Conservation (phyloP, 306 rosid species). For the Macrotyloma uniflorum region DNA sequence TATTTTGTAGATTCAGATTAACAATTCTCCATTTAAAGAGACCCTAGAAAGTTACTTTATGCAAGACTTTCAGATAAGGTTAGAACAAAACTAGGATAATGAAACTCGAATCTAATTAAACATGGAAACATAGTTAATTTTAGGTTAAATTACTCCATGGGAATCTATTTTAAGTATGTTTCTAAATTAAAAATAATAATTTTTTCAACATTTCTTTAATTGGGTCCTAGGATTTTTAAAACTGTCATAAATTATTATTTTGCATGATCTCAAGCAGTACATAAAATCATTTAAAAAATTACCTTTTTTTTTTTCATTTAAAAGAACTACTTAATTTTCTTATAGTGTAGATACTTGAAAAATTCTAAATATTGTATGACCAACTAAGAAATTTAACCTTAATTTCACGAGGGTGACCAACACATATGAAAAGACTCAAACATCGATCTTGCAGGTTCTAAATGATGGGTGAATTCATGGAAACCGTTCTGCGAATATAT, state of each 20-base stretch:
- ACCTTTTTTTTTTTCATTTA: too few relatives aligned
- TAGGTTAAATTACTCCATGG: background rate
- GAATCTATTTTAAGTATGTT: too few relatives aligned
- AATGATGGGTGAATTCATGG: background rate
- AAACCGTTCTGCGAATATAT: background rate
- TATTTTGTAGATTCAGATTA: slow-evolving; percentile 16
- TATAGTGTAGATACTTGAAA: too few relatives aligned
- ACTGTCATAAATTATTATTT: too few relatives aligned
- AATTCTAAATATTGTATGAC: too few relatives aligned
- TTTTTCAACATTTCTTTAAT: too few relatives aligned
- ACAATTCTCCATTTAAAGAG: background rate
- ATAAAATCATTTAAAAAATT: too few relatives aligned
- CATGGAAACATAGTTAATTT: background rate
- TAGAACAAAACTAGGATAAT: slow-evolving; percentile 12
- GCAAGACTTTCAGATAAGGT: slow-evolving; percentile 8
- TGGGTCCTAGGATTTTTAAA: too few relatives aligned
- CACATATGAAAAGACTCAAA: slow-evolving; percentile 13
- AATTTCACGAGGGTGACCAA: background rate
- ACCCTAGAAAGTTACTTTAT: slow-evolving; percentile 40
- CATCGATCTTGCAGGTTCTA: background rate
- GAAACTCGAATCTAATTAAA: slow-evolving; percentile 1
- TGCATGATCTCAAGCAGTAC: too few relatives aligned
- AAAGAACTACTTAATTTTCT: too few relatives aligned
- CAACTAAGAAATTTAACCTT: background rate
- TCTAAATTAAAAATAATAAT: too few relatives aligned